Evolutionary conservation across 441 rosid species (phyloP).

Genomic region (Populus hybrid): DNA sequence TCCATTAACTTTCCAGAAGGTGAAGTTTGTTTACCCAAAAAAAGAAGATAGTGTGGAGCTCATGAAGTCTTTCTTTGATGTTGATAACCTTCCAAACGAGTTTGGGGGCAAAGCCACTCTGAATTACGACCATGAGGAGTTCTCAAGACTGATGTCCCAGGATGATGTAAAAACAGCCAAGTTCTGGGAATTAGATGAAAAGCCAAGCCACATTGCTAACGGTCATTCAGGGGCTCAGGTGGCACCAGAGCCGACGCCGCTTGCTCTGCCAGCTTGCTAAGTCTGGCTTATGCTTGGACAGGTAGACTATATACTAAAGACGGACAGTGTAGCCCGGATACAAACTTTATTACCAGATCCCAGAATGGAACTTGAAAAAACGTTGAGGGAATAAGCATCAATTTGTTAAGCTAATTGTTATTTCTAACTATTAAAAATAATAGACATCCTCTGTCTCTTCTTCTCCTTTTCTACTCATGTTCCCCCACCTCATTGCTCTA

Average conservation of each 20-base stretch:
- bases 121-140: constrained; percentile 78
- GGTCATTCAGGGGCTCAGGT: constrained; percentile 32
- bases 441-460: background rate
- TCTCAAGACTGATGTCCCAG: constrained; percentile 66
- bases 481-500: background rate
- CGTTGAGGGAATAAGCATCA: background rate
- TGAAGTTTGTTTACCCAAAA: constrained; percentile 88
- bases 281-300: background rate
- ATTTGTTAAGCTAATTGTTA: background rate
- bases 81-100: constrained; percentile 74
- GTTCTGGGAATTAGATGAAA: constrained; percentile 58
- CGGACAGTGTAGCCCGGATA: background rate
- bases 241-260: constrained; percentile 38
- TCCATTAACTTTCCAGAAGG: constrained; percentile 70
- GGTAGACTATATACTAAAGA: background rate
- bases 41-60: constrained; percentile 73
- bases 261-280: constrained; percentile 41
- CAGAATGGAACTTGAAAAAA: background rate
- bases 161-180: constrained; percentile 69
- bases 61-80: constrained; percentile 72
- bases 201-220: constrained; percentile 22
- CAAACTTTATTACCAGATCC: background rate
- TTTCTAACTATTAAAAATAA: background rate
- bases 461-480: background rate
- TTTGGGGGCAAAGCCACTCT: constrained; percentile 78